Evolutionary conservation across 345 rosid genomes (phyloP).

Genomic region (Erysimum cheiranthoides): DNA sequence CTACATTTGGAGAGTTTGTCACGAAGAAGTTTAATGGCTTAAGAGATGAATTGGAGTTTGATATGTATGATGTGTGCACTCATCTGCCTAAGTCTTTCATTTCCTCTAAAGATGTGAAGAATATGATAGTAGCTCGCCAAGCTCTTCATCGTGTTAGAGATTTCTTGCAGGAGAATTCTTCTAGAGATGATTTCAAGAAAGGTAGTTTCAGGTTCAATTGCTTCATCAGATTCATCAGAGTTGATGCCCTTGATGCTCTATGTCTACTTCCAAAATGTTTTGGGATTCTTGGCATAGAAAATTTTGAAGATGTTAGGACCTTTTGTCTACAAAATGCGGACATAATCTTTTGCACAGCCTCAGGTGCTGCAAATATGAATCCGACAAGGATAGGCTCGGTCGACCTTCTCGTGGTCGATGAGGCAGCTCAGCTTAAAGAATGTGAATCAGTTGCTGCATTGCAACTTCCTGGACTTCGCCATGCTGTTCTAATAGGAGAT

Average conservation of each 20-base stretch:
- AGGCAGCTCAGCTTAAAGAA: slow-evolving; percentile 63
- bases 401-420: slow-evolving; percentile 50
- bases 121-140: slow-evolving; percentile 32
- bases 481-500: slow-evolving; percentile 56
- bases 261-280: background rate
- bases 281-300: background rate
- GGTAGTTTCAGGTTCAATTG: background rate
- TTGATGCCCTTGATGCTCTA: background rate
- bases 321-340: slow-evolving; percentile 46
- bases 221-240: background rate
- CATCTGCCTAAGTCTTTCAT: slow-evolving; percentile 47
- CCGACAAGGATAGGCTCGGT: background rate
- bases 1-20: slow-evolving; percentile 26
- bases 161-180: slow-evolving; percentile 10
- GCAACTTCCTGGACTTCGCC: slow-evolving; percentile 49
- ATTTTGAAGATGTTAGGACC: background rate
- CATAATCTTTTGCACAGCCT: slow-evolving; percentile 52
- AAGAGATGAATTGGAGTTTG: slow-evolving; percentile 15
- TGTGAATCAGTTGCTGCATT: slow-evolving; percentile 56
- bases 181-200: background rate
- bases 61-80: slow-evolving; percentile 42
- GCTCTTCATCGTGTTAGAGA: slow-evolving; percentile 25
- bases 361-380: slow-evolving; percentile 42
- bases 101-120: slow-evolving; percentile 28
- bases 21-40: background rate